A percentile compares a stretch with the other conserved stretches of the same genome.
Evolutionary conservation across 2,329 filamentous ascomycete species (phyloP).

Genomic region (Colletotrichum paranaense): DNA sequence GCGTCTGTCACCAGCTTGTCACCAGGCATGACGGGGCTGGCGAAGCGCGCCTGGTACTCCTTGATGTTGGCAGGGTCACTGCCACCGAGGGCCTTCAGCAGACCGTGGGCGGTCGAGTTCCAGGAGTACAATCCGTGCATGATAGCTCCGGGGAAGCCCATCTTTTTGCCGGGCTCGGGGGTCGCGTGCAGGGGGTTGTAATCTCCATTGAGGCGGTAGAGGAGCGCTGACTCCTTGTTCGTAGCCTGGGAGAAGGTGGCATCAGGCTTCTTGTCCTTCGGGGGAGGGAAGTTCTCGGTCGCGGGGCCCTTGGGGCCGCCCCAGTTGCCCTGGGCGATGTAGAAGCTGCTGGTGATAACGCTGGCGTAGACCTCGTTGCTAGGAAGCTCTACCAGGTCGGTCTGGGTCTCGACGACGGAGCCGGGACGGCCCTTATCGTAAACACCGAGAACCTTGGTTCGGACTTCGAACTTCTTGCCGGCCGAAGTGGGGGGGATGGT

Average conservation of each 20-base stretch:
- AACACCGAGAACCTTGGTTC: constrained; percentile 82
- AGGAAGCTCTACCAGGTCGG: constrained; percentile 77
- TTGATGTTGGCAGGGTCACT: constrained; percentile 84
- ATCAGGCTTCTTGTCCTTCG: constrained; percentile 78
- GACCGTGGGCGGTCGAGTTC: constrained; percentile 80
- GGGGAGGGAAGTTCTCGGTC: constrained; percentile 81
- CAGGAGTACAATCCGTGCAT: constrained; percentile 91
- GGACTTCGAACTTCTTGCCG: constrained; percentile 79
- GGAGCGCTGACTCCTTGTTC: constrained; percentile 75
- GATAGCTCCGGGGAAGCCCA: constrained; percentile 91
- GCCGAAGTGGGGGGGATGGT: constrained; percentile 78
- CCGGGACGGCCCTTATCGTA: constrained; percentile 91
- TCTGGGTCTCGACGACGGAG: constrained; percentile 84
- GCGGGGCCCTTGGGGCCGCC: constrained; percentile 90
- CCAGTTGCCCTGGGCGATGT: constrained; percentile 84
- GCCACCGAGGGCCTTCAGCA: constrained; percentile 79
- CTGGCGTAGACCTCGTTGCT: constrained; percentile 78
- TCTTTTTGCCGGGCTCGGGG: constrained; percentile 84
- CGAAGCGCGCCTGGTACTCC: constrained; percentile 91
- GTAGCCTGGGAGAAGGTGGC: constrained; percentile 77
- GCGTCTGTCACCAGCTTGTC: constrained; percentile 85
- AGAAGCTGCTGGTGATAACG: constrained; percentile 79
- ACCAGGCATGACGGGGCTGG: constrained; percentile 84
- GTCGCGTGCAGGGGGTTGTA: constrained; percentile 94
- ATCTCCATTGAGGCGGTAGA: constrained; percentile 91